Evolutionary conservation across 2,329 filamentous ascomycete genomes (phyloP).

Genomic region (Diaporthe capsici): DNA sequence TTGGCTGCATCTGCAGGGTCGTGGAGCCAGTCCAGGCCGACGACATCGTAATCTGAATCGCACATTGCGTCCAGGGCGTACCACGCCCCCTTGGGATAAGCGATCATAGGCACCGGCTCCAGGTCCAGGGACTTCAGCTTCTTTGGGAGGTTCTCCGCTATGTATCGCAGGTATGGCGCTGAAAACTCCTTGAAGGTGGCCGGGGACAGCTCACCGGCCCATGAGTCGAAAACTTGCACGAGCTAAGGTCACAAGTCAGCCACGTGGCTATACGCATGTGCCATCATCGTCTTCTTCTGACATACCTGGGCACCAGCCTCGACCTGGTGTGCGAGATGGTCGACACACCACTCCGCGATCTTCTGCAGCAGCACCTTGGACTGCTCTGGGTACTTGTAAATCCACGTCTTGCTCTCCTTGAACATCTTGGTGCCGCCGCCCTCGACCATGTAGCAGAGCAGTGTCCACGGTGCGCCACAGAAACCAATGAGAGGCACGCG

Average conservation of each 20-base stretch:
- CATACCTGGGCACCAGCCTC: slow-evolving; percentile 88
- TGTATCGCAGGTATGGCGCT: slow-evolving; percentile 87
- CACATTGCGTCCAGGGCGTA: slow-evolving; percentile 91
- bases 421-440: slow-evolving; percentile 97
- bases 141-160: slow-evolving; percentile 83
- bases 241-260: slow-evolving; percentile 64
- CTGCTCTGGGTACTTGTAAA: slow-evolving; percentile 88
- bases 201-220: slow-evolving; percentile 94
- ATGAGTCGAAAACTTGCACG: slow-evolving; percentile 97
- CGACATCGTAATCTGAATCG: slow-evolving; percentile 90
- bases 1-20: slow-evolving; percentile 87
- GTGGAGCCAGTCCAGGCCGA: slow-evolving; percentile 95
- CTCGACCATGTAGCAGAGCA: slow-evolving; percentile 99
- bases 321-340: slow-evolving; percentile 93
- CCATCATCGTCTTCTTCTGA: not conserved
- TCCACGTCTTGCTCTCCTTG: slow-evolving; percentile 94
- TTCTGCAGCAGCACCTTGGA: slow-evolving; percentile 87
- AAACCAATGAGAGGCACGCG: slow-evolving; percentile 95
- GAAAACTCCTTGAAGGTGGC: slow-evolving; percentile 86
- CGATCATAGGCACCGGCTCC: slow-evolving; percentile 92
- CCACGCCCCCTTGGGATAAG: slow-evolving; percentile 98
- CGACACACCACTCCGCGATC: slow-evolving; percentile 94
- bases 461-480: slow-evolving; percentile 95
- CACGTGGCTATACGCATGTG: too few species aligned
- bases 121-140: slow-evolving; percentile 81